Evolutionary conservation across 2,329 filamentous ascomycete genomes (phyloP), one percentile per base, ranked within the genome.

Genomic region (Diaporthe citrichinensis): DNA sequence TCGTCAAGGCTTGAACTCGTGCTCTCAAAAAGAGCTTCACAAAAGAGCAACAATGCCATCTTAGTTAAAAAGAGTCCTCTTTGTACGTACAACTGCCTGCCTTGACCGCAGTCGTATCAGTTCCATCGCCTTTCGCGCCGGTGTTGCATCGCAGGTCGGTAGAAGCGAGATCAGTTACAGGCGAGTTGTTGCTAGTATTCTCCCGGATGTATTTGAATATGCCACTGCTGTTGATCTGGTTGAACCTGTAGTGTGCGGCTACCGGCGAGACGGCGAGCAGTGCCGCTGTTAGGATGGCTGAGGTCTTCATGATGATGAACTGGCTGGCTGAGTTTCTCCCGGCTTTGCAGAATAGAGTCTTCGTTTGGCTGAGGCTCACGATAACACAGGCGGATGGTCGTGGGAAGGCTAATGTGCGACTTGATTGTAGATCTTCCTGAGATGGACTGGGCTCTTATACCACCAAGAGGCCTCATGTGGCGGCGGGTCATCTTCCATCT

Each of bases 121-220:
- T 85, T 73, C 75, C 78, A 25, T 79, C 79, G 14, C 84, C 84
- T 7, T 79, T 78, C 7, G 80, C 81, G 74, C 85, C 85, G 5
- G 82, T 84, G 78, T 87, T 87, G 81, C 85, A 86, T 53, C 85
- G 82, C 69, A 86, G 80, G 78, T 86, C 85, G 59, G 82, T 82
- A 9, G 84, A 85, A 3, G 81, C 72, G 57, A 87, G 79, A 49
- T 83, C 81, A 20, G 85, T 87, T 25, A 88, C 86, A 8, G 86
- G 87, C 9, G 85, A 87, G 83, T 88, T 88, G 78, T 84, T 82
- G 84, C 88, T 89, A 74, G 81, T 84, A 82, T 88, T 88, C 76
- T 85, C 81, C 65, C 87, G 84, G 78, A 88, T 84, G 77, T 86
- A 83, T 77, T 86, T 79, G 78, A 82, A 86, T 4, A 81, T 78